Conservation (phyloP, 2,329 filamentous ascomycete species). For the Calonectria pseudoturangicola region DNA sequence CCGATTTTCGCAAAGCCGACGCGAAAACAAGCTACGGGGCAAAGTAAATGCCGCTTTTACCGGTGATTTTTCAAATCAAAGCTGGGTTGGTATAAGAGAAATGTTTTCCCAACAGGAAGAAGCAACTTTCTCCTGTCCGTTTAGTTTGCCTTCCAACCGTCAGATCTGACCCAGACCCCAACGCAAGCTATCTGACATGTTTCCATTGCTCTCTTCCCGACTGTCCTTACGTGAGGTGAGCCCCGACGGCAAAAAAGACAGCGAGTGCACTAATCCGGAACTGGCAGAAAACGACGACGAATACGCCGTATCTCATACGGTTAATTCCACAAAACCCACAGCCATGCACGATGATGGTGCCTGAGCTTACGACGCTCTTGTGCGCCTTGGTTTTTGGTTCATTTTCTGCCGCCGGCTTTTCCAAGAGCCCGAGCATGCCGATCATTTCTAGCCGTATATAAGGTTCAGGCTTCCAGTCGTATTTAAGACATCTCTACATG, state of each 20-base stretch:
- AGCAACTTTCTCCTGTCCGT: conserved; percentile 4
- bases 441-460: conserved; percentile 29
- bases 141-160: conserved; percentile 12
- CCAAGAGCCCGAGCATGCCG: not conserved
- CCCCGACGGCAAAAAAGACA: conserved; percentile 28
- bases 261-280: conserved; percentile 39
- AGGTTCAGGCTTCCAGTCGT: conserved; percentile 20
- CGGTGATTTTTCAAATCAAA: not conserved
- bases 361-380: conserved; percentile 40
- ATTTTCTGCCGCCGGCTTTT: conserved; percentile 11
- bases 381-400: conserved; percentile 17
- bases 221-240: conserved; percentile 37
- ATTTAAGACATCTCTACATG: not conserved
- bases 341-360: conserved; percentile 28
- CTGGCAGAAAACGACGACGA: conserved; percentile 35
- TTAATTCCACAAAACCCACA: conserved; percentile 26
- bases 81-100: conserved; percentile 6
- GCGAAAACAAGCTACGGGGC: conserved; percentile 37
- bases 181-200: conserved; percentile 16
- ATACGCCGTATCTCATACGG: conserved; percentile 33
- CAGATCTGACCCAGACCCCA: conserved; percentile 27
- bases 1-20: conserved; percentile 41
- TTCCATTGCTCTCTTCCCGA: conserved; percentile 13
- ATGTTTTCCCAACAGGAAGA: not conserved
- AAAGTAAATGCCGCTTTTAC: conserved; percentile 38